Evolutionary conservation across 306 rosid genomes (phyloP).

Genomic region (Pyrus betulifolia): DNA sequence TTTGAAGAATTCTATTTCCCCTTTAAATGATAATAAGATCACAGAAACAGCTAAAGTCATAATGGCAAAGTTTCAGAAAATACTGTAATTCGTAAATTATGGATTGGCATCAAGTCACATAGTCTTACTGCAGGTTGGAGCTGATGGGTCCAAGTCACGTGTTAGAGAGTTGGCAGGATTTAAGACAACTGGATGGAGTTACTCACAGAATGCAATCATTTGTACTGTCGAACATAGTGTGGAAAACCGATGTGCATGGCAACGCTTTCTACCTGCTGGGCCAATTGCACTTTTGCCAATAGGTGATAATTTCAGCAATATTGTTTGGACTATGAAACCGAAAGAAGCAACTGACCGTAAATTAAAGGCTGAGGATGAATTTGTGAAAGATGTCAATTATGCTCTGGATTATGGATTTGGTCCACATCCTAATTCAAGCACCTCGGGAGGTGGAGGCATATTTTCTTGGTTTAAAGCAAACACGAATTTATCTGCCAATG

Average conservation of each 20-base stretch:
- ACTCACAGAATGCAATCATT: conserved; percentile 85
- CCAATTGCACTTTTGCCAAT: conserved; percentile 90
- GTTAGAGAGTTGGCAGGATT: conserved; percentile 82
- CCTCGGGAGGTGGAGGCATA: conserved; percentile 34
- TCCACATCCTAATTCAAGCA: conserved; percentile 59
- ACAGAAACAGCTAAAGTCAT: not conserved
- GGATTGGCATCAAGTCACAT: conserved; percentile 10
- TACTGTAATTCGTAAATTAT: conserved; percentile 3
- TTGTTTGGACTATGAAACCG: conserved; percentile 96
- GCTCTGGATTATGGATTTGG: conserved; percentile 75
- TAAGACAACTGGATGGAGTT: conserved; percentile 85
- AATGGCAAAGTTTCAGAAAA: conserved; percentile 10
- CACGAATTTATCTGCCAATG: conserved; percentile 38
- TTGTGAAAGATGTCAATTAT: conserved; percentile 55
- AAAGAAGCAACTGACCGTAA: conserved; percentile 54
- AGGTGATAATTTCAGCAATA: conserved; percentile 76
- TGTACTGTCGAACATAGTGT: conserved; percentile 74
- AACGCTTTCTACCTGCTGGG: conserved; percentile 81
- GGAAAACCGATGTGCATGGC: conserved; percentile 82
- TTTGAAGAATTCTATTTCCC: conserved; percentile 7
- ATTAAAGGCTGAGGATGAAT: conserved; percentile 42
- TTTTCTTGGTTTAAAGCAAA: conserved; percentile 66
- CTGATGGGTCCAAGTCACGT: conserved; percentile 87
- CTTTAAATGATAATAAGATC: not conserved
- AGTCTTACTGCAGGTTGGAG: conserved; percentile 63